A percentile compares a stretch with the other conserved stretches of the same genome.
phyloP scores from a whole-genome alignment of 139 green algal genomes.

The Chlamydomonas sp. region DNA sequence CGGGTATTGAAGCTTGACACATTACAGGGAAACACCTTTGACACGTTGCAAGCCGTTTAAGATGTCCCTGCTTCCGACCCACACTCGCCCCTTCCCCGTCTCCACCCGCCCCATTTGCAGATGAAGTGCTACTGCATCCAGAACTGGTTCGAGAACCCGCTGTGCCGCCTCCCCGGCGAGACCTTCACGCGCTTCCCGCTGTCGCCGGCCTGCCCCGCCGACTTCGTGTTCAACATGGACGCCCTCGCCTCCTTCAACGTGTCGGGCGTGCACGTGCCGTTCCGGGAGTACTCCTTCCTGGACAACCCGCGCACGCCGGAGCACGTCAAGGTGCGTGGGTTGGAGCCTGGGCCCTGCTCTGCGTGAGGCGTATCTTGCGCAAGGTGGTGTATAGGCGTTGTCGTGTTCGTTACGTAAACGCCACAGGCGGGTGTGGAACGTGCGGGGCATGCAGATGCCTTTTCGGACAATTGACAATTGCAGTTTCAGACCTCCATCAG shows the following conservation, averaged over 20 bases:
- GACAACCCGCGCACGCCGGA: conserved; percentile 40
- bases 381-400: neutral
- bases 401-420: too few relatives aligned
- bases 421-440: too few relatives aligned
- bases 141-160: conserved; percentile 55
- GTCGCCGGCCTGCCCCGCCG: conserved; percentile 36
- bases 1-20: neutral
- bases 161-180: conserved; percentile 50
- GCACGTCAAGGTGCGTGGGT: conserved; percentile 31
- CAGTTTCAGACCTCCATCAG: too few relatives aligned
- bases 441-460: too few relatives aligned
- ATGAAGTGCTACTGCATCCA: conserved; percentile 55
- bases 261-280: neutral
- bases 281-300: conserved; percentile 43
- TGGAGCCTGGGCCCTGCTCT: neutral
- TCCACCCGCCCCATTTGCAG: neutral
- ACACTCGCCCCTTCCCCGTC: neutral
- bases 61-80: neutral
- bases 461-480: too few relatives aligned
- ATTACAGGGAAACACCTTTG: neutral
- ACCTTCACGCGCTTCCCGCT: conserved; percentile 42
- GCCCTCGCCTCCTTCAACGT: conserved; percentile 1
- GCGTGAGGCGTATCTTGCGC: neutral
- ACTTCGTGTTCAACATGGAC: conserved; percentile 40
- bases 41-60: neutral